Percentiles rank a stretch among this genome's conserved stretches.
These are phyloP conservation scores for Zostera marina DNA, from an alignment of 116 monocot genomes.

Conservation along the genomic window DNA sequence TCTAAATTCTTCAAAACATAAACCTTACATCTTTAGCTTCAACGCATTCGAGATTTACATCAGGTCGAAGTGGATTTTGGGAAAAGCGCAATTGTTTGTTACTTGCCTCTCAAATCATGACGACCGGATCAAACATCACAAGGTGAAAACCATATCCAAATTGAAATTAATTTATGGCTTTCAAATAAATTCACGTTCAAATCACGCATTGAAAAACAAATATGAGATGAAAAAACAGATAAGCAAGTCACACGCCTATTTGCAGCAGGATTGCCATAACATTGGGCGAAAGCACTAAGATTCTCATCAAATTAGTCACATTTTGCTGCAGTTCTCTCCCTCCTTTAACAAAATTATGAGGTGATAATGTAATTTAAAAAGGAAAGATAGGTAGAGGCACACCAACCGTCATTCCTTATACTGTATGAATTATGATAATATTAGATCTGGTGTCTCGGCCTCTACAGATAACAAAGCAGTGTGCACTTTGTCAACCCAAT, in stretches of 20 bases:
- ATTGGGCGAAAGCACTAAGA: not conserved
- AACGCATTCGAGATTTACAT: no score
- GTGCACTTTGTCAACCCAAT: slow-evolving; percentile 70
- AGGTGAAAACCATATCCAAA: no score
- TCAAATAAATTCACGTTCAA: no score
- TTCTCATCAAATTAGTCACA: not conserved
- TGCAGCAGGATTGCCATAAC: not conserved
- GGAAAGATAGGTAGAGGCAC: not conserved
- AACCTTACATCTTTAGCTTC: no score
- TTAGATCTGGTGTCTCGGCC: slow-evolving; percentile 76
- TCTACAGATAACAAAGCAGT: slow-evolving; percentile 69
- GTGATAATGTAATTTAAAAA: not conserved
- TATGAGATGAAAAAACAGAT: no score
- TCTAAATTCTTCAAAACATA: no score
- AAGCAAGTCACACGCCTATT: not conserved
- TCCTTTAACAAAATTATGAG: slow-evolving; percentile 7
- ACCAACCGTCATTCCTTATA: not conserved
- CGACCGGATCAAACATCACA: no score
- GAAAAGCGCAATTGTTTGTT: no score
- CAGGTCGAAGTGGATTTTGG: no score
- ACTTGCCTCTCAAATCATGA: no score
- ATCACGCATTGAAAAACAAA: no score
- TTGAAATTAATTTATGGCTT: no score
- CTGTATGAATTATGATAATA: slow-evolving; percentile 22
- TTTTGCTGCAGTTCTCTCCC: slow-evolving; percentile 5